Evolutionary conservation across 345 rosid genomes (phyloP), one percentile per base, ranked within the genome.

Genomic region (Odontarrhena argentea): DNA sequence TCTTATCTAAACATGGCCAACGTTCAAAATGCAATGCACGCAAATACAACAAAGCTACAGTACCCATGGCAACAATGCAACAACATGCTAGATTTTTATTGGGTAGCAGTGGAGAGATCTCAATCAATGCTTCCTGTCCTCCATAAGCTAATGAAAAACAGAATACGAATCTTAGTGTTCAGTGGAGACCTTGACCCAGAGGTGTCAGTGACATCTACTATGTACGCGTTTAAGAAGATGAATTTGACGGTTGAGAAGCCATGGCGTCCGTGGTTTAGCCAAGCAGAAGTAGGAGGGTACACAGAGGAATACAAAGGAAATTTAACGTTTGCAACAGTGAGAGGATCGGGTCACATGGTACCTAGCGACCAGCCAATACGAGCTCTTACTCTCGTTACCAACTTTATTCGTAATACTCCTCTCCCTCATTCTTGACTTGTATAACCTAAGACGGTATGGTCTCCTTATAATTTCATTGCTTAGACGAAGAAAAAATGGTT

Each of bases 141-240:
- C 73, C 38, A 82, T 13, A 65, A 89, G 70, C 63, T 92, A 83
- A 85, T 89, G 28, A 85, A 86, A 15, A 60, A 69, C 24, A 89
- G 96, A 32, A 10, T 86, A 28, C 73, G 96, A 59, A 63, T 89
- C 18, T 78, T 82, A 86, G 88, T 92, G 56, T 73, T 63, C 36
- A 92, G 96, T 69, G 96, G 97, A 4, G 98, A 92, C 48, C 77
- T 89, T 18, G 96, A 92, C 75, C 66, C 86, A 1, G 88, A 76
- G 37, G 85, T 92, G 48, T 87, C 96, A 3, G 86, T 87, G n/a
- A 87, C 93, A 8, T 86, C 88, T 9, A 85, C 93, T 5, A 74
- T 90, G 53, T 80, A 78, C 49, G 67, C 85, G 10, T 72, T 89
- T 6, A 86, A 84, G 9, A 72, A 67, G 26, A 89, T 86, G 53